Evolutionary conservation across 495 filamentous ascomycete species (phyloP), one percentile per base, ranked within the genome.

Genomic region (Lepidopterella palustris): DNA sequence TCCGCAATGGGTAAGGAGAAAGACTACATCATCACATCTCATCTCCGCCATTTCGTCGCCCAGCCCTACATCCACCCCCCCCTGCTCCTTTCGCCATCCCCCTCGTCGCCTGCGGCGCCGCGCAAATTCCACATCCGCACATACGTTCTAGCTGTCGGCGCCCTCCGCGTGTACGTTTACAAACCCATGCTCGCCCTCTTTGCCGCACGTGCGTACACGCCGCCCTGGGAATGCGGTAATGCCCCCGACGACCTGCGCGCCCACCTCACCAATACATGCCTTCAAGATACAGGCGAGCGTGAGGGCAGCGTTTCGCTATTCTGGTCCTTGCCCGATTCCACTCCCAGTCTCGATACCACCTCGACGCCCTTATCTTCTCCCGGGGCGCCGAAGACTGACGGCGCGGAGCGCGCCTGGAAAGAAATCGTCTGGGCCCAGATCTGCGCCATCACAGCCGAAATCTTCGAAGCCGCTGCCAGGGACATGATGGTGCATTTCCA

Each of bases 1-100:
- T n/a, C n/a, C n/a, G n/a, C n/a, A n/a, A n/a, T 25, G 35, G 35
- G 35, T 15, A 42, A 68, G 0, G 62, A 75, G 23, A 65, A 67
- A n/a, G 77, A 79, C 56, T 79, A 80, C 40, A 85, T 96, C 52
- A 83, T 90, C 48, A 89, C 91, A 9, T 92, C 87, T 8, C 92
- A 97, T 60, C 85, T 98, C 57, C 88, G 93, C 64, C 92, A 97
- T 73, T 98, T 98, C 76, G 82, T 96, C 70, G 89, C 86, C 2
- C 93, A 98, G 72, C 87, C 89, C n/a, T 98, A 98, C 72, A 92
- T 97, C 70, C 82, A 95, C 71, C 88, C 86, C 3, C 92, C 92
- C 1, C 82, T 98, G 3, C 79, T 97, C 2, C 77, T 96, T 2
- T 76, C 82, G 10, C 50, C 10, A 6, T 59, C 47, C 57, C 63